A percentile compares a stretch with the other conserved stretches of the same genome.
Evolutionary conservation across 73 alveolate species (phyloP).

Genomic region (Blepharisma japonicum): DNA sequence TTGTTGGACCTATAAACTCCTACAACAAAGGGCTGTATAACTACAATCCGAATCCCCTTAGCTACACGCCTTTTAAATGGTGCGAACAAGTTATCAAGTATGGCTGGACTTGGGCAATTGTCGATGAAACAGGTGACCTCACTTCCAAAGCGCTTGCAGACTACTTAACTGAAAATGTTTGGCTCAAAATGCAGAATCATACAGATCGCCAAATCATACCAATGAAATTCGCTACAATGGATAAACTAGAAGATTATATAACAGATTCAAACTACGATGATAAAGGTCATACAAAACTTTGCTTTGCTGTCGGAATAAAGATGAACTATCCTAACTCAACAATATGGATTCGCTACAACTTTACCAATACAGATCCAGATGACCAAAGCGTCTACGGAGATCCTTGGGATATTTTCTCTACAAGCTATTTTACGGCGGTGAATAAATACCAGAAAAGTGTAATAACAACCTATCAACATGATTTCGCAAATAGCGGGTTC

Average conservation of each 20-base stretch:
- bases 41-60: too few species aligned
- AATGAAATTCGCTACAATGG: not conserved
- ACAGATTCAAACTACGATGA: conserved; percentile 10
- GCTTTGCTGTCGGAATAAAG: conserved; percentile 5
- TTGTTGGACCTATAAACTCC: not conserved
- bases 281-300: not conserved
- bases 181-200: too few species aligned
- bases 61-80: not conserved
- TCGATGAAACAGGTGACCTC: not conserved
- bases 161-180: too few species aligned
- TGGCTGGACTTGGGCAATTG: conserved; percentile 23
- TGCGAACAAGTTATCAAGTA: conserved; percentile 17
- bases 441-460: conserved; percentile 25
- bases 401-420: not conserved
- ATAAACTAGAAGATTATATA: not conserved
- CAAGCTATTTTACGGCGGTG: not conserved
- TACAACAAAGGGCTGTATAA: too few species aligned
- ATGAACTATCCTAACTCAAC: not conserved
- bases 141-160: not conserved
- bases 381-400: not conserved
- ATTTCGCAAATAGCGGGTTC: conserved; percentile 8
- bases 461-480: not conserved
- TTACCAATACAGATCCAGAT: conserved; percentile 12
- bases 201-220: not conserved
- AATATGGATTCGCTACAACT: not conserved